phyloP scores from a whole-genome alignment of 495 filamentous ascomycete genomes.

The Lophium mytilinum region DNA sequence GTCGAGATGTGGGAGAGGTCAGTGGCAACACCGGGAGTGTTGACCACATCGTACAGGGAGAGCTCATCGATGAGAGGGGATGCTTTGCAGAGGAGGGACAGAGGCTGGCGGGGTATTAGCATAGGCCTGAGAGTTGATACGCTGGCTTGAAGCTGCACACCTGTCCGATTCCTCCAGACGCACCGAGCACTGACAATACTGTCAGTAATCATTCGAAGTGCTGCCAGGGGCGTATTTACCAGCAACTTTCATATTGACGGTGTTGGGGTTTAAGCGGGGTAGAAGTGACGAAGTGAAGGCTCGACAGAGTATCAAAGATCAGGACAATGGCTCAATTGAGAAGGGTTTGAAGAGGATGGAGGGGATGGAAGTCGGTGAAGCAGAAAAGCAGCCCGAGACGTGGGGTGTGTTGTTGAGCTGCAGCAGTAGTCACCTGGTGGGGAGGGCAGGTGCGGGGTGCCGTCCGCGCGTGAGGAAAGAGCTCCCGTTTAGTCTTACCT shows the following conservation, averaged over 20 bases:
- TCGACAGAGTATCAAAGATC: no score
- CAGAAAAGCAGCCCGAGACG: neutral
- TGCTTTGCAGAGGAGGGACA: slow-evolving; percentile 90
- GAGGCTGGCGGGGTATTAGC: slow-evolving; percentile 53
- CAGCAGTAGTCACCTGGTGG: neutral
- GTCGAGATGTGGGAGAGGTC: slow-evolving; percentile 97
- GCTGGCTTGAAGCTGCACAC: slow-evolving; percentile 38
- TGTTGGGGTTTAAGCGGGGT: neutral
- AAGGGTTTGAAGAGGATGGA: neutral
- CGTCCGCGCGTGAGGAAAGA: neutral
- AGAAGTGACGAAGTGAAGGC: neutral
- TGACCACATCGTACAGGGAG: slow-evolving; percentile 96
- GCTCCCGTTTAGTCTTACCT: neutral
- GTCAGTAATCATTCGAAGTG: slow-evolving; percentile 31
- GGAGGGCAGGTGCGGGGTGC: neutral
- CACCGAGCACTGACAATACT: slow-evolving; percentile 71
- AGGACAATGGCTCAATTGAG: neutral
- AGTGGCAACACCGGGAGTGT: slow-evolving; percentile 90
- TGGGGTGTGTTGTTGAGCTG: no score
- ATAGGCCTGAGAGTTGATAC: slow-evolving; percentile 11
- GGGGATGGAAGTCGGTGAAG: neutral
- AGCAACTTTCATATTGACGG: neutral
- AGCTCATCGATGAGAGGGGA: slow-evolving; percentile 81
- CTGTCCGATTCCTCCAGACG: slow-evolving; percentile 97
- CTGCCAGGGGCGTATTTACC: no score